phyloP scores from a whole-genome alignment of 306 rosid species.

The Quercus variabilis region DNA sequence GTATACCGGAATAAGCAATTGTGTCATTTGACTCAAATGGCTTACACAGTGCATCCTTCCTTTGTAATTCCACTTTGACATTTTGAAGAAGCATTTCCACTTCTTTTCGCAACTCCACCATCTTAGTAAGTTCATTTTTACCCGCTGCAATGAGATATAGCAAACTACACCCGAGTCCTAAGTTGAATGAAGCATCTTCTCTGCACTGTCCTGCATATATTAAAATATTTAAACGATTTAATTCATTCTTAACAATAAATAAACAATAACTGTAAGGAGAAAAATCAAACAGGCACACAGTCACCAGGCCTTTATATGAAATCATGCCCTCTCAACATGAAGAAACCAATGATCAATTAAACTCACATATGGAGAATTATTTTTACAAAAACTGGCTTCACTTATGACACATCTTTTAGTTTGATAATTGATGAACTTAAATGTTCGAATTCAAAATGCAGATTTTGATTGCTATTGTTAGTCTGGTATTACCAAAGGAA shows the following conservation, averaged over 20 bases:
- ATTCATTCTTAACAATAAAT: neutral
- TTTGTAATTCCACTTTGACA: conserved; percentile 46
- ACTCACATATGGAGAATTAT: neutral
- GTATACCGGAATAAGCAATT: conserved; percentile 44
- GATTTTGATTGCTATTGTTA: neutral
- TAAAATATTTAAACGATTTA: neutral
- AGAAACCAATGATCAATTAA: neutral
- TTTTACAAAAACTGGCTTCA: neutral
- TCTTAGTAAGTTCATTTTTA: conserved; percentile 64
- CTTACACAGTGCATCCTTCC: conserved; percentile 26
- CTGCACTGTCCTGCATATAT: conserved; percentile 38
- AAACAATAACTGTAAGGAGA: neutral
- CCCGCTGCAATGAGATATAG: conserved; percentile 58
- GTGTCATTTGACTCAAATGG: conserved; percentile 31
- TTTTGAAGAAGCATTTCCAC: conserved; percentile 72
- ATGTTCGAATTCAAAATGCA: neutral
- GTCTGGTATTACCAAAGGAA: neutral
- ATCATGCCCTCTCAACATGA: neutral
- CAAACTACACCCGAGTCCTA: conserved; percentile 80
- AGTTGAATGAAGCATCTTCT: conserved; percentile 56
- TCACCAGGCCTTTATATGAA: neutral
- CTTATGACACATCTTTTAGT: neutral
- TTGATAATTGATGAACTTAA: neutral
- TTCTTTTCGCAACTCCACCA: conserved; percentile 65
- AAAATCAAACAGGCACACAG: conserved; percentile 1